These are phyloP conservation scores for Rhododendron ferrugineum DNA, from an alignment of 148 eudicot species.

Conservation along the genomic window DNA sequence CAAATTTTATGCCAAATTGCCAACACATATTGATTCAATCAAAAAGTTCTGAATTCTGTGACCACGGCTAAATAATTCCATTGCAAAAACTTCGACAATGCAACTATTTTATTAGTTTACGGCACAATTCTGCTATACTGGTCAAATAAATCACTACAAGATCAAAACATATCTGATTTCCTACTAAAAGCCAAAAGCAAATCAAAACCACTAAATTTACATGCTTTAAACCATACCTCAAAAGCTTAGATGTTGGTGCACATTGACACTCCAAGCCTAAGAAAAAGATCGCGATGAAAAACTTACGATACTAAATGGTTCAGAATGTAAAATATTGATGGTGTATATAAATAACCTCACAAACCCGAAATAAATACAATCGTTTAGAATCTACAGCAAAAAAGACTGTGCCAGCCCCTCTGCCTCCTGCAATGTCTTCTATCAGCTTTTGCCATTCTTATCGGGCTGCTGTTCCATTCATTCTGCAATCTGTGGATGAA, in stretches of 20 bases:
- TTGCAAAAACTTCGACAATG: background rate
- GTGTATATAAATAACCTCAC: constrained; percentile 7
- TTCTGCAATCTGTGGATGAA: constrained; percentile 53
- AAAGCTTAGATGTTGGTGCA: constrained; percentile 7
- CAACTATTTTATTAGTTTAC: background rate
- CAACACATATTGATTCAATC: background rate
- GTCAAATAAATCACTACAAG: background rate
- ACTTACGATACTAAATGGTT: background rate
- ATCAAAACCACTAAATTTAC: background rate
- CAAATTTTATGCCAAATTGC: background rate
- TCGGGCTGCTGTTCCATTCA: constrained; percentile 93
- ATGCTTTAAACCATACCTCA: background rate
- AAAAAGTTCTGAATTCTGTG: background rate
- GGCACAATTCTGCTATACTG: background rate
- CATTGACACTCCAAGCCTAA: constrained; percentile 12
- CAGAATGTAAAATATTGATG: background rate
- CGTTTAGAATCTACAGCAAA: constrained; percentile 83
- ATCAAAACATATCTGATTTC: background rate
- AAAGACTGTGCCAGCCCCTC: constrained; percentile 58
- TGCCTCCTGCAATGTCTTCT: constrained; percentile 47
- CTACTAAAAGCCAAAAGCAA: background rate
- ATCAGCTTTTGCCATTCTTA: constrained; percentile 87
- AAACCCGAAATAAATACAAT: constrained; percentile 4
- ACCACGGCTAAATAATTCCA: background rate
- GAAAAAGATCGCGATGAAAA: constrained; percentile 12